Base-by-base conservation (phyloP, 2,329 filamentous ascomycete species). In the Fusarium sulawesiense region DNA sequence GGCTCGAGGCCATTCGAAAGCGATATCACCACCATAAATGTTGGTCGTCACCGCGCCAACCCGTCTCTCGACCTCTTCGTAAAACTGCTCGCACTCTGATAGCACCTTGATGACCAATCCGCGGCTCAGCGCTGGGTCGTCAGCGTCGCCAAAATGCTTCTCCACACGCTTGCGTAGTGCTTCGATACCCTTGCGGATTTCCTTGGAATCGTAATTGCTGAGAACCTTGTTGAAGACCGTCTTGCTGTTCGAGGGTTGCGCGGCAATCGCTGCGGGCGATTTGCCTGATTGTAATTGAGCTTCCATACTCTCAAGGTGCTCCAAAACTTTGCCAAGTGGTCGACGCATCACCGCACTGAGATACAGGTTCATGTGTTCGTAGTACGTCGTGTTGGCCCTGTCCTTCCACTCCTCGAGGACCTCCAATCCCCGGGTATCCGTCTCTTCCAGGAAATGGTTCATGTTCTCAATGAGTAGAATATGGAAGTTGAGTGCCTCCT, bases 381-480 rank as follows among this genome's bases (percentile, higher is more conserved):
- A 84, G 79, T 97, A 90, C 81, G 97, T 94, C 47, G 89, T 86
- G 32, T 87, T 84, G 3, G 95, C 96, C 60, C 91, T 91, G 41
- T 90, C 88, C 76, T 90, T 92, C 93, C 94, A 98, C 72, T 93
- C 89, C 64, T 93, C 89, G 7, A 98, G 86, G 1, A 97, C 89
- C 10, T 92, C 87, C 67, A 96, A 89, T 40, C 88, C 86, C 20
- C 89, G 87, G 18, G 91, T 85, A 72, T 97, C 93, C 11, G 97
- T 92, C 79, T 98, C 94, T 78, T 98, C 94, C 13, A 96, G 85
- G 81, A 97, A 98, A 80, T 97, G 94, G 77, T 98, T 97, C 94
- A 98, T 98, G 80, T 99, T 99, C 80, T 99, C 95, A 73, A 99
- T 98, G 56, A 98, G 86, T 34, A 98, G 86, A 75, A 99, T 97